Percentiles rank a stretch among this genome's conserved stretches.
These are phyloP conservation scores for Solanum appendiculatum DNA, from an alignment of 257 asterid species.

Conservation along the genomic window DNA sequence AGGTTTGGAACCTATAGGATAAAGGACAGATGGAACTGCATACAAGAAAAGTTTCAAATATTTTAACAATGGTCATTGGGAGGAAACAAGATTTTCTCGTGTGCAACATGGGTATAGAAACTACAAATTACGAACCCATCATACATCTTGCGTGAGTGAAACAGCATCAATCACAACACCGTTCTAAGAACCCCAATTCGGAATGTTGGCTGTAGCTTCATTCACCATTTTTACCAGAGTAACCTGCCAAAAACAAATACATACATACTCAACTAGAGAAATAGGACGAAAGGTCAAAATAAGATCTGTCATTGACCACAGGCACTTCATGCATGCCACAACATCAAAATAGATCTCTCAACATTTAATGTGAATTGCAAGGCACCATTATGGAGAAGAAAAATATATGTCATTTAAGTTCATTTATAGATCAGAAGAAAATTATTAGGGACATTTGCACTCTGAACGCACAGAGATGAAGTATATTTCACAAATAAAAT, in stretches of 20 bases:
- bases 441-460: neutral
- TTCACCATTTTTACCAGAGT: constrained; percentile 86
- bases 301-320: neutral
- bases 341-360: neutral
- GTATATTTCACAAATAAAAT: neutral
- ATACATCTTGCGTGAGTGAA: neutral
- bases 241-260: constrained; percentile 40
- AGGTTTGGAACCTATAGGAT: neutral
- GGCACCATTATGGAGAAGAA: neutral
- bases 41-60: neutral
- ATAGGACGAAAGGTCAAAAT: neutral
- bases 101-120: neutral
- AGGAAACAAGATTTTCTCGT: neutral
- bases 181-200: constrained; percentile 68
- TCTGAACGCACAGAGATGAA: neutral
- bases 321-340: neutral
- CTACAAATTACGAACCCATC: neutral
- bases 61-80: neutral
- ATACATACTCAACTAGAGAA: neutral
- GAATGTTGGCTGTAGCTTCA: constrained; percentile 73
- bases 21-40: neutral
- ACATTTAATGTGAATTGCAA: neutral
- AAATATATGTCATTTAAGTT: neutral
- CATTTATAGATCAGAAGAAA: neutral
- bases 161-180: neutral